Percentiles rank a stretch among this genome's conserved stretches.
Evolutionary conservation across 345 rosid species (phyloP).

Genomic region (Arabis hirsuta): DNA sequence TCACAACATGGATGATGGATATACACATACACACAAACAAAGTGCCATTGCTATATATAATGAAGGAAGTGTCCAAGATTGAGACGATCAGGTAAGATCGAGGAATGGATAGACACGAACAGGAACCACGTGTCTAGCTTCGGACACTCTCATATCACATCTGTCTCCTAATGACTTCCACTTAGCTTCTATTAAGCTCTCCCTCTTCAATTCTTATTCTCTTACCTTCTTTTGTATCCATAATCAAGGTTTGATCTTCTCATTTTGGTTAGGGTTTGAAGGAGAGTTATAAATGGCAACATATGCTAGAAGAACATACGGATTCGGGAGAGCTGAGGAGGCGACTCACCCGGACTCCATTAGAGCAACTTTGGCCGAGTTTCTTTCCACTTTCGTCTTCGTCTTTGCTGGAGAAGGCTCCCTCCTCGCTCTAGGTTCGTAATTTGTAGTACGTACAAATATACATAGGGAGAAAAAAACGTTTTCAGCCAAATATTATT

Average conservation of each 20-base stretch:
- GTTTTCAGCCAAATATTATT: background rate
- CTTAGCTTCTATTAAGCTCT: conserved; percentile 29
- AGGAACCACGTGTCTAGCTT: conserved; percentile 43
- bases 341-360: conserved; percentile 48
- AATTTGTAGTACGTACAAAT: background rate
- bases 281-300: conserved; percentile 25
- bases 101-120: conserved; percentile 41
- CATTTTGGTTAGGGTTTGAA: conserved; percentile 3
- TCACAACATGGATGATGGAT: conserved; percentile 2
- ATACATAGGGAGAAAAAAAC: background rate
- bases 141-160: conserved; percentile 32
- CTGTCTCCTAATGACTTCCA: conserved; percentile 36
- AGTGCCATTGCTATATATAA: background rate
- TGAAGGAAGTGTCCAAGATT: conserved; percentile 32
- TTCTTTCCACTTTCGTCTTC: conserved; percentile 70
- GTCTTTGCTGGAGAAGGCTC: conserved; percentile 86
- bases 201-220: conserved; percentile 5
- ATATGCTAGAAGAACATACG: conserved; percentile 43
- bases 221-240: conserved; percentile 15
- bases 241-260: conserved; percentile 11
- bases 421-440: conserved; percentile 60
- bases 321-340: conserved; percentile 46
- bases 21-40: conserved; percentile 7
- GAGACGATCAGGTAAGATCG: conserved; percentile 40
- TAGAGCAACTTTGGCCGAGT: conserved; percentile 67